These are phyloP conservation scores for Chalaropsis thielavioides DNA, from an alignment of 2,329 filamentous ascomycete species.

Conservation along the genomic window DNA sequence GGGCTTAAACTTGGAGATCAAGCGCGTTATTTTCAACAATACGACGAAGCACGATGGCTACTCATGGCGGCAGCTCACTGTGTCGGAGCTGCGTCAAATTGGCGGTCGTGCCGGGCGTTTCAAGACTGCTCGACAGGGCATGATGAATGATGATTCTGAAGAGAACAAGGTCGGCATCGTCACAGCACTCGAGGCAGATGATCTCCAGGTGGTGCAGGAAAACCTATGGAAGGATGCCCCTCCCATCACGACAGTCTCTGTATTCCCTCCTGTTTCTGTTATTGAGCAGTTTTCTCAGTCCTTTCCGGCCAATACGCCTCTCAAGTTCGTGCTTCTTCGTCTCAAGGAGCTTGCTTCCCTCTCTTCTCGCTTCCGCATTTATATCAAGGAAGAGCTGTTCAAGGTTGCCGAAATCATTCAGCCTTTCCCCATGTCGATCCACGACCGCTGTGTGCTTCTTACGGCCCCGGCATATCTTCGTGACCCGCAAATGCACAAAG, in stretches of 20 bases:
- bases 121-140: slow-evolving; percentile 50
- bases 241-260: slow-evolving; percentile 54
- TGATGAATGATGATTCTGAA: slow-evolving; percentile 19
- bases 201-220: slow-evolving; percentile 46
- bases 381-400: slow-evolving; percentile 43
- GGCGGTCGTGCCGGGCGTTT: slow-evolving; percentile 83
- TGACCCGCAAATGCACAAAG: slow-evolving; percentile 31
- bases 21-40: slow-evolving; percentile 75
- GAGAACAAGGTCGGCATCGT: slow-evolving; percentile 52
- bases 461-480: slow-evolving; percentile 51
- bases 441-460: slow-evolving; percentile 46
- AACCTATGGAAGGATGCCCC: slow-evolving; percentile 51
- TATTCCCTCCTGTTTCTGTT: slow-evolving; percentile 56
- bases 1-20: slow-evolving; percentile 87
- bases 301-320: slow-evolving; percentile 66
- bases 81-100: slow-evolving; percentile 86
- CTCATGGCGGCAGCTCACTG: slow-evolving; percentile 41
- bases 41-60: slow-evolving; percentile 56
- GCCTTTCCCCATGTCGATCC: slow-evolving; percentile 50
- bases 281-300: slow-evolving; percentile 66
- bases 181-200: slow-evolving; percentile 58
- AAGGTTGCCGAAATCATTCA: slow-evolving; percentile 63
- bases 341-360: slow-evolving; percentile 54
- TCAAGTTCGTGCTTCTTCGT: slow-evolving; percentile 67
- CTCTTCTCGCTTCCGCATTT: slow-evolving; percentile 53